Conservation (phyloP, 2,329 filamentous ascomycete genomes). For the Cylindrodendrum hubeiense region DNA sequence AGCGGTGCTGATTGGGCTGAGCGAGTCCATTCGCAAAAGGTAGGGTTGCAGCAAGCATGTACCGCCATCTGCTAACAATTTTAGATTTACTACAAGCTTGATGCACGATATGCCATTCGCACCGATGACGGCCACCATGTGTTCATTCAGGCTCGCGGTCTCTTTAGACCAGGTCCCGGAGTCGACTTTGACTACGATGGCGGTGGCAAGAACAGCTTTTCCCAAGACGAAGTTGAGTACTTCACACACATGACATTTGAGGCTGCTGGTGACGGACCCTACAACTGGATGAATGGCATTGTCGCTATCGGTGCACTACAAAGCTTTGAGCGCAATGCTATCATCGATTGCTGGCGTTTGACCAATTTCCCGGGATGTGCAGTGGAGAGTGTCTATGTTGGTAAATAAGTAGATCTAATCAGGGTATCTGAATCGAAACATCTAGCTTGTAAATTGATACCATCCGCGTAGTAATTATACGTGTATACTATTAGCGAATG, state of each 20-base stretch:
- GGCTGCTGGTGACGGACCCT: constrained; percentile 8
- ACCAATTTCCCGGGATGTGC: constrained; percentile 9
- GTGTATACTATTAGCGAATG: no score
- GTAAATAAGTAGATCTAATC: background rate
- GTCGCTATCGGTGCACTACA: constrained; percentile 15
- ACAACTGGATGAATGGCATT: constrained; percentile 25
- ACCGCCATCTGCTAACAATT: background rate
- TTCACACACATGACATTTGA: constrained; percentile 19
- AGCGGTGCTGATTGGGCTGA: constrained; percentile 20
- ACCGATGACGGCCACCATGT: constrained; percentile 10
- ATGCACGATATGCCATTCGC: constrained; percentile 11
- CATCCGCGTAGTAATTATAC: background rate
- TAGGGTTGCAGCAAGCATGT: background rate
- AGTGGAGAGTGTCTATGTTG: constrained; percentile 11
- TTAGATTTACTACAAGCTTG: constrained; percentile 16
- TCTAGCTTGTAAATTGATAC: background rate
- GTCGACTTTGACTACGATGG: constrained; percentile 5
- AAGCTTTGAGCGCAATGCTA: background rate
- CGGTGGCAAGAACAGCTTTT: background rate
- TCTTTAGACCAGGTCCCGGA: constrained; percentile 9
- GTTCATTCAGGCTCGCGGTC: constrained; percentile 9
- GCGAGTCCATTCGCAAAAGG: constrained; percentile 9
- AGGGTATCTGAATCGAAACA: no score
- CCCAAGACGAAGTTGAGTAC: constrained; percentile 17
- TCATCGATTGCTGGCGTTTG: constrained; percentile 20